Percentiles rank a stretch among this genome's conserved stretches.
These are phyloP conservation scores for Passalora sequoiae DNA, from an alignment of 2,329 filamentous ascomycete genomes.

Conservation along the genomic window DNA sequence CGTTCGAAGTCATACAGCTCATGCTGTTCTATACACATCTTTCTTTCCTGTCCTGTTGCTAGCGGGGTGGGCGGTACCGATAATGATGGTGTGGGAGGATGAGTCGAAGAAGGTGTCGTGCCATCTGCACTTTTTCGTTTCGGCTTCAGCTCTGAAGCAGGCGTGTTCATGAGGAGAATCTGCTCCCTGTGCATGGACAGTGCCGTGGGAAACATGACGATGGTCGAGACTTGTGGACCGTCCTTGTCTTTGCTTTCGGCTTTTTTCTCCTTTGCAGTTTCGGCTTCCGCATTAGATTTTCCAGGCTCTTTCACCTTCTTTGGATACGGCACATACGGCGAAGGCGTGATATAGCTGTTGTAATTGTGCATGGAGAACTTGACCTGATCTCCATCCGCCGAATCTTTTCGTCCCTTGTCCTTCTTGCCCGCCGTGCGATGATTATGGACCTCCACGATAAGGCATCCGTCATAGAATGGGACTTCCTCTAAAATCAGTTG, in stretches of 20 bases:
- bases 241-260: constrained; percentile 28
- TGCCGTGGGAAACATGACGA: constrained; percentile 79
- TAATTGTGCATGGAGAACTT: constrained; percentile 89
- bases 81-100: constrained; percentile 49
- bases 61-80: constrained; percentile 42
- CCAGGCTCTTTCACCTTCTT: constrained; percentile 34
- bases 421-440: constrained; percentile 62
- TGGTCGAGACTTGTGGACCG: constrained; percentile 62
- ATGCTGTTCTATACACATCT: constrained; percentile 68
- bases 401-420: constrained; percentile 38
- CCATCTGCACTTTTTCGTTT: constrained; percentile 36
- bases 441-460: constrained; percentile 92
- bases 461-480: constrained; percentile 83
- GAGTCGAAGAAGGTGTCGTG: constrained; percentile 37
- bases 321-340: constrained; percentile 72
- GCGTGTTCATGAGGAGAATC: constrained; percentile 67
- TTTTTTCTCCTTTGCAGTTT: constrained; percentile 41
- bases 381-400: constrained; percentile 53
- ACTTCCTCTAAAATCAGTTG: constrained; percentile 68
- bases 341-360: constrained; percentile 84
- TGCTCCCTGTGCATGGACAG: constrained; percentile 72
- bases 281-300: constrained; percentile 34
- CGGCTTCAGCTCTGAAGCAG: constrained; percentile 47
- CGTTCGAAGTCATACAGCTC: constrained; percentile 72
- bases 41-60: constrained; percentile 31